These are phyloP conservation scores for Astrephomene gubernaculifera DNA, from an alignment of 139 green algal genomes.

Conservation along the genomic window DNA sequence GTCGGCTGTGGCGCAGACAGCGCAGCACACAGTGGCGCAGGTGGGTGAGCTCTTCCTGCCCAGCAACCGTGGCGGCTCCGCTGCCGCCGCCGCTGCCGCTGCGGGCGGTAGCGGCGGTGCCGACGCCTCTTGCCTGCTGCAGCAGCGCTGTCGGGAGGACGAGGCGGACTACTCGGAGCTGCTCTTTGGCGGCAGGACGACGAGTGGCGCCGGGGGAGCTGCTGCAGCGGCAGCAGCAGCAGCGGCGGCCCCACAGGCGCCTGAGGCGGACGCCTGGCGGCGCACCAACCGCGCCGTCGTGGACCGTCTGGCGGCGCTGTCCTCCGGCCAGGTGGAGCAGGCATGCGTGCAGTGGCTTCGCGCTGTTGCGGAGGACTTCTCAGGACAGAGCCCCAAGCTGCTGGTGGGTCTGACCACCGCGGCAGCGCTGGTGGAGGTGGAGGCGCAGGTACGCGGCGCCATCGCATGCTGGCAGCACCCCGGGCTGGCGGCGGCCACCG, in stretches of 20 bases:
- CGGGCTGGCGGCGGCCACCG: not conserved
- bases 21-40: conserved; percentile 67
- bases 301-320: conserved; percentile 60
- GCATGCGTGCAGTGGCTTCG: conserved; percentile 77
- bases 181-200: conserved; percentile 62
- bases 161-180: conserved; percentile 65
- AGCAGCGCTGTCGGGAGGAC: conserved; percentile 60
- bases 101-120: conserved; percentile 20
- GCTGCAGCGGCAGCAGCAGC: conserved; percentile 18
- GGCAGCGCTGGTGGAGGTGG: conserved; percentile 60
- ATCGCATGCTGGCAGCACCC: conserved; percentile 60
- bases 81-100: not conserved
- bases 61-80: not conserved
- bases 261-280: conserved; percentile 57
- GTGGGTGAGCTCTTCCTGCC: conserved; percentile 84
- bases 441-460: conserved; percentile 60
- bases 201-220: not conserved
- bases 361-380: conserved; percentile 55
- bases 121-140: conserved; percentile 58
- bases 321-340: conserved; percentile 59
- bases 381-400: conserved; percentile 54
- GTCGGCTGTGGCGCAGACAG: conserved; percentile 44
- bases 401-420: conserved; percentile 55
- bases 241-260: not conserved
- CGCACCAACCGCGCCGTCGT: conserved; percentile 17